Evolutionary conservation across 202 grass and related monocot genomes (phyloP).

Genomic region (Panicum virgatum): DNA sequence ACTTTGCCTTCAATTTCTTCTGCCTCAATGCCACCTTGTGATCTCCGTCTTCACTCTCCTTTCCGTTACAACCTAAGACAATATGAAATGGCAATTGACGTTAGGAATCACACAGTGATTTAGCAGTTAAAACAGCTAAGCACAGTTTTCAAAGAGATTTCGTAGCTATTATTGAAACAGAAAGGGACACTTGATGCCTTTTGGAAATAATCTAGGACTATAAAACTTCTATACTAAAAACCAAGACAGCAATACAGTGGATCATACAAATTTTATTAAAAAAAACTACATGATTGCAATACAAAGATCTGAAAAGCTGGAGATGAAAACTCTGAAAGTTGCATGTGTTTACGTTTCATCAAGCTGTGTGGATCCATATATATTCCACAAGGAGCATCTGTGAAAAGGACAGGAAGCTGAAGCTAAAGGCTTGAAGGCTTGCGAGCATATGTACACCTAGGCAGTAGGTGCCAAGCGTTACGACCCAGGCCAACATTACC

Average conservation of each 20-base stretch:
- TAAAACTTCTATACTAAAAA: not conserved
- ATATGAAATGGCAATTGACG: not conserved
- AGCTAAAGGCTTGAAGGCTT: slow-evolving; percentile 10
- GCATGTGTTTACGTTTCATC: not conserved
- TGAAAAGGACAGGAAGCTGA: slow-evolving; percentile 34
- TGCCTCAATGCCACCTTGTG: slow-evolving; percentile 22
- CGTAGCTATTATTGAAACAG: not conserved
- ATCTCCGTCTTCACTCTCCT: slow-evolving; percentile 14
- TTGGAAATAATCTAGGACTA: not conserved
- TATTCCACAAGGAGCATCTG: not conserved
- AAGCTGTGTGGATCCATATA: not conserved
- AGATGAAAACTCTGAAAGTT: not conserved
- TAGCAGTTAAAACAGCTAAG: not conserved
- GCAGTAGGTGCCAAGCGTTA: slow-evolving; percentile 51
- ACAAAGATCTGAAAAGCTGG: not conserved
- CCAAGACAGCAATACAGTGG: not conserved
- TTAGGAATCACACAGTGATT: slow-evolving; percentile 4
- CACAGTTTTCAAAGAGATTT: not conserved
- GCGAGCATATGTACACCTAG: slow-evolving; percentile 49
- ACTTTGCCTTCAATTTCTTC: slow-evolving; percentile 56
- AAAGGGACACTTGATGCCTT: not conserved
- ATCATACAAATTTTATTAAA: not conserved
- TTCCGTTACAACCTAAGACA: slow-evolving; percentile 44
- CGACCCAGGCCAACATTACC: slow-evolving; percentile 6
- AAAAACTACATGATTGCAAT: not conserved